These are phyloP conservation scores for Dissophora globulifera DNA, from an alignment of 192 early-diverging fungal genomes.

Conservation along the genomic window DNA sequence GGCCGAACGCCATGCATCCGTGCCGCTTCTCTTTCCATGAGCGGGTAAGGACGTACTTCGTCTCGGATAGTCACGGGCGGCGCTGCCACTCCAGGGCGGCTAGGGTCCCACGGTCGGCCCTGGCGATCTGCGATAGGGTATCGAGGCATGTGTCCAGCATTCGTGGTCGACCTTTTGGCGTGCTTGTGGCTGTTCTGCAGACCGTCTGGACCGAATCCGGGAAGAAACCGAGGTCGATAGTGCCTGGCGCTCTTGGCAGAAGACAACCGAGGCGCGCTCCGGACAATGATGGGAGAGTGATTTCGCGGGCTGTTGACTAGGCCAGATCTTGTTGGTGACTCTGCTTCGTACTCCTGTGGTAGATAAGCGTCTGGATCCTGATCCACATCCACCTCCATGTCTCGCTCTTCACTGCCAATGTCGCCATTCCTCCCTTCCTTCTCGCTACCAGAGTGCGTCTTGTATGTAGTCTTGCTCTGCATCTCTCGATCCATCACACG, in stretches of 20 bases:
- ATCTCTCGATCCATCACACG: constrained; percentile 37
- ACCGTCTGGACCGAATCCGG: constrained; percentile 40
- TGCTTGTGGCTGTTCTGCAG: neutral
- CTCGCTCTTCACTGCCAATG: constrained; percentile 3
- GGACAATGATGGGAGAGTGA: neutral
- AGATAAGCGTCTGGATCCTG: constrained; percentile 5
- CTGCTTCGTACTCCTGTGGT: too few relatives aligned
- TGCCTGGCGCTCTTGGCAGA: neutral
- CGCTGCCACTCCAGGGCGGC: neutral
- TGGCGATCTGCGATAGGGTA: constrained; percentile 16
- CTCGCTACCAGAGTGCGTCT: constrained; percentile 8
- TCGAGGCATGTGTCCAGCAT: neutral
- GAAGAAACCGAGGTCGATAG: constrained; percentile 35
- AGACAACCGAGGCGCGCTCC: neutral
- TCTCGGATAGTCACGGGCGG: neutral
- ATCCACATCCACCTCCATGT: constrained; percentile 10
- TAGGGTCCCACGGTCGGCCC: constrained; percentile 3
- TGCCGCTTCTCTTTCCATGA: neutral
- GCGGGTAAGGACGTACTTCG: neutral
- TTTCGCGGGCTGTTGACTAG: too few relatives aligned
- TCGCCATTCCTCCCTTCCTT: neutral
- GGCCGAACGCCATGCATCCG: neutral
- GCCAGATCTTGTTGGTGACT: neutral
- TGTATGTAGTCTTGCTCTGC: constrained; percentile 19
- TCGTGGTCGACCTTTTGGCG: neutral